Evolutionary conservation across 2,329 filamentous ascomycete species (phyloP).

Genomic region (Sordariomycetes sp.): DNA sequence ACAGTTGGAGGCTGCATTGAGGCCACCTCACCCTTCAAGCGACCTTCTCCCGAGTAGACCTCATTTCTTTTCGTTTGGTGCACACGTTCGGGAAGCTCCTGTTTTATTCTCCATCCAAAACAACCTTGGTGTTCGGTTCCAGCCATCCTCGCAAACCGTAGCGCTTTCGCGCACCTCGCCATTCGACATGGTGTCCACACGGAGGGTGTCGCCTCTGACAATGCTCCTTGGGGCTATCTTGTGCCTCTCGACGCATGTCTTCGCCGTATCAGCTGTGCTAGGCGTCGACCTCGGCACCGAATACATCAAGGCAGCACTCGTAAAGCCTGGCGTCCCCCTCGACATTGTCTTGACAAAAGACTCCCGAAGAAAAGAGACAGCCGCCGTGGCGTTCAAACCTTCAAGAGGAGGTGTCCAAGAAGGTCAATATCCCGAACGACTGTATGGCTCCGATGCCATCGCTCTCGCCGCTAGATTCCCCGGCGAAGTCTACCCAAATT

Average conservation of each 20-base stretch:
- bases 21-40: too few species aligned
- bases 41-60: too few species aligned
- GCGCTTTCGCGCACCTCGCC: slow-evolving; percentile 8
- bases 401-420: slow-evolving; percentile 47
- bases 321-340: slow-evolving; percentile 93
- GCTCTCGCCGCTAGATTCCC: slow-evolving; percentile 82
- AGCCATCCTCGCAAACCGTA: slow-evolving; percentile 13
- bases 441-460: slow-evolving; percentile 86
- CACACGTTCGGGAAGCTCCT: too few species aligned
- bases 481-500: slow-evolving; percentile 86
- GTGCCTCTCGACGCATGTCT: slow-evolving; percentile 31
- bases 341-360: slow-evolving; percentile 98
- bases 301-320: slow-evolving; percentile 91
- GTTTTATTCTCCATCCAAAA: too few species aligned
- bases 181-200: slow-evolving; percentile 21
- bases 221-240: slow-evolving; percentile 27
- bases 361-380: slow-evolving; percentile 89
- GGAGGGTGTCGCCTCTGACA: slow-evolving; percentile 23
- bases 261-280: slow-evolving; percentile 63
- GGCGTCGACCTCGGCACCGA: slow-evolving; percentile 93
- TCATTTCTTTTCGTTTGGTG: too few species aligned
- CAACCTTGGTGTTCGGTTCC: slow-evolving; percentile 6
- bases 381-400: slow-evolving; percentile 90
- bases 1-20: too few species aligned
- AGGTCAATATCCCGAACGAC: slow-evolving; percentile 72